Base-by-base conservation (phyloP, 148 eudicot genomes). In the Cornus controversa region DNA sequence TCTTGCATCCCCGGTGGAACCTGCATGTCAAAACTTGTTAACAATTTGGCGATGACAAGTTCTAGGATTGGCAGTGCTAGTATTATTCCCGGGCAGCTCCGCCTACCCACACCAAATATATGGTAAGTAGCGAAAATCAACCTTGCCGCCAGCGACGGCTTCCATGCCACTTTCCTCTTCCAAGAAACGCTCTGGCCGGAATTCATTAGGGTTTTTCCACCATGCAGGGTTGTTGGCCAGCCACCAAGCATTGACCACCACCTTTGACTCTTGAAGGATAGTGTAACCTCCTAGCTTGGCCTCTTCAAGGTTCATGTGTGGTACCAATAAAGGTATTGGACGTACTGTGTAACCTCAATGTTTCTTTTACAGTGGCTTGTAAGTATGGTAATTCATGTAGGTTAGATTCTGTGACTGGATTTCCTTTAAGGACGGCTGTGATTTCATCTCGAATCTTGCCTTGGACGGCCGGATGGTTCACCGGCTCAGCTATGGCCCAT, bases 211-310 rank as follows among this genome's bases (percentile, higher is more conserved):
- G 22, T 91, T 75, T 37, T 79, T 73, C 96, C 96, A 91, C 80
- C 81, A 80, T 18, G 82, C 85, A 0, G 93, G 96, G 74, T 92
- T 90, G 78, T 92, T 90, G 0, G 89, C 93, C 70, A 90, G 79
- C 93, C 96, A 90, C 96, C 96, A 92, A 0, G 91, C 96, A 62
- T 90, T 92, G 11, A 92, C 93, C 68, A 92, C 83, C 27, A 92
- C 85, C 82, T 90, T 90, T 4, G 86, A 78, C 78, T 92, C 96
- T 6, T 80, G 81, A 4, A 90, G 96, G n/a, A 90, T 90, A 2
- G 77, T 72, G 77, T 79, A 88, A 7, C 87, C 91, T 14, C 90
- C 93, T 14, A 92, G 88, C 36, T 86, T 85, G 27, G 91, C 96
- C 36, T 92, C 90, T 8, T 92, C 79, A 16, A 90, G 89, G 84